Evolutionary conservation across 75 land plant species (phyloP).

Genomic region (Pinus tabuliformis): DNA sequence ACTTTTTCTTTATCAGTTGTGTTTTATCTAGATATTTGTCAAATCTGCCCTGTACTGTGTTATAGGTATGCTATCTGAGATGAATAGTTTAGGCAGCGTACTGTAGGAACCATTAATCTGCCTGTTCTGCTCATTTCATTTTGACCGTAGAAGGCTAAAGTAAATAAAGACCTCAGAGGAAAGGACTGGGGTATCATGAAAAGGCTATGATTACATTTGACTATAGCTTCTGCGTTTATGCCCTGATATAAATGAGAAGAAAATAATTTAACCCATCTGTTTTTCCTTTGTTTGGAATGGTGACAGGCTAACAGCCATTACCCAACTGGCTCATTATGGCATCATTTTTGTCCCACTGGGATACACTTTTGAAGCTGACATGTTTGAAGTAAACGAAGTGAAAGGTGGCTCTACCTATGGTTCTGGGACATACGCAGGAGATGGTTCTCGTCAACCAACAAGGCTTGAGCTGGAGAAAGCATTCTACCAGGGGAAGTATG

Average conservation of each 20-base stretch:
- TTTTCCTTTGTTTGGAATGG: constrained; percentile 6
- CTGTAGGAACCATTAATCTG: not conserved
- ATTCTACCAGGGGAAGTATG: constrained; percentile 72
- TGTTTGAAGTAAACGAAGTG: constrained; percentile 66
- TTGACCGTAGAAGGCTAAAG: not conserved
- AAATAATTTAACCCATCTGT: not conserved
- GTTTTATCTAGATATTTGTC: not conserved
- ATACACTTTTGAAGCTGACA: constrained; percentile 64
- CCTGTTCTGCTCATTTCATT: not conserved
- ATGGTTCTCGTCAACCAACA: constrained; percentile 70
- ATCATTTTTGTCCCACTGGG: constrained; percentile 74
- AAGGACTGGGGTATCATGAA: not conserved
- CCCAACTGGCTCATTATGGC: constrained; percentile 72
- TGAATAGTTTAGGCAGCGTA: not conserved
- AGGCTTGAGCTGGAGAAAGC: constrained; percentile 68
- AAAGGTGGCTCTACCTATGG: constrained; percentile 79
- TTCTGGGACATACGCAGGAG: constrained; percentile 76
- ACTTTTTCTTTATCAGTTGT: not conserved
- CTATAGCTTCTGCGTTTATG: not conserved
- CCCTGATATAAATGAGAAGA: not conserved
- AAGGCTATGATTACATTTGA: too few species aligned
- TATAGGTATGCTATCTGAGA: not conserved
- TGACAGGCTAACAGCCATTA: constrained; percentile 64
- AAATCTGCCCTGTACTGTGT: not conserved
- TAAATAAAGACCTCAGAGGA: not conserved